Conservation (phyloP, 495 filamentous ascomycete genomes). For the Lophium mytilinum region DNA sequence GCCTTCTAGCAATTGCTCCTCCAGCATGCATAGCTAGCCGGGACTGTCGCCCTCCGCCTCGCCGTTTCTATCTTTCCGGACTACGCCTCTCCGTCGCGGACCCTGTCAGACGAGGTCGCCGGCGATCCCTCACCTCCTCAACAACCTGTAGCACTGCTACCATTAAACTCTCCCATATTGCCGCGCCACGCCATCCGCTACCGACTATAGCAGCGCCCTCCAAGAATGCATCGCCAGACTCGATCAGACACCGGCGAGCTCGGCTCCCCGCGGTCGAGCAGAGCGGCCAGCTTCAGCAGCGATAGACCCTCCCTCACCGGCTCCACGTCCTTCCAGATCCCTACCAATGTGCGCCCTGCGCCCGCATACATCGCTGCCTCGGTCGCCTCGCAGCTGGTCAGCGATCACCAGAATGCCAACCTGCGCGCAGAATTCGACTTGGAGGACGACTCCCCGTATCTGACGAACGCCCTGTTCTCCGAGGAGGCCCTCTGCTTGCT, state of each 20-base stretch:
- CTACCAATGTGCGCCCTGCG: conserved; percentile 60
- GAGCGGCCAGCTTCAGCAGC: conserved; percentile 29
- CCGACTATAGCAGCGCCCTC: background rate
- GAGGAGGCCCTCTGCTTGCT: conserved; percentile 66
- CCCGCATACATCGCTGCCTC: conserved; percentile 84
- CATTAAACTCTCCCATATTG: too few relatives aligned
- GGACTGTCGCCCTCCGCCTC: too few relatives aligned
- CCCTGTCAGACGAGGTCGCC: too few relatives aligned
- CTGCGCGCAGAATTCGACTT: conserved; percentile 52
- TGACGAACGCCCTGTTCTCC: conserved; percentile 65
- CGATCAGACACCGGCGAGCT: conserved; percentile 37
- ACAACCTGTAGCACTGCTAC: too few relatives aligned
- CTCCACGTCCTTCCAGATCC: conserved; percentile 51
- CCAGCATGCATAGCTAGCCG: too few relatives aligned
- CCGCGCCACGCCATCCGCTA: background rate
- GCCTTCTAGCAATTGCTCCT: too few relatives aligned
- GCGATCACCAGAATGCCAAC: conserved; percentile 72
- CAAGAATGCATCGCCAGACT: conserved; percentile 35
- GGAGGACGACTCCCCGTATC: conserved; percentile 53
- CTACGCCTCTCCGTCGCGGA: too few relatives aligned
- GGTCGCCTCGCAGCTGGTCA: conserved; percentile 87
- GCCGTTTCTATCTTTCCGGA: too few relatives aligned
- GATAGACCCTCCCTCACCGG: conserved; percentile 30
- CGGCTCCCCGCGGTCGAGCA: conserved; percentile 24
- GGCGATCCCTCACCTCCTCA: too few relatives aligned